These are phyloP conservation scores for Paracamarosporium sp. DNA, from an alignment of 2,329 filamentous ascomycete genomes.

Conservation along the genomic window DNA sequence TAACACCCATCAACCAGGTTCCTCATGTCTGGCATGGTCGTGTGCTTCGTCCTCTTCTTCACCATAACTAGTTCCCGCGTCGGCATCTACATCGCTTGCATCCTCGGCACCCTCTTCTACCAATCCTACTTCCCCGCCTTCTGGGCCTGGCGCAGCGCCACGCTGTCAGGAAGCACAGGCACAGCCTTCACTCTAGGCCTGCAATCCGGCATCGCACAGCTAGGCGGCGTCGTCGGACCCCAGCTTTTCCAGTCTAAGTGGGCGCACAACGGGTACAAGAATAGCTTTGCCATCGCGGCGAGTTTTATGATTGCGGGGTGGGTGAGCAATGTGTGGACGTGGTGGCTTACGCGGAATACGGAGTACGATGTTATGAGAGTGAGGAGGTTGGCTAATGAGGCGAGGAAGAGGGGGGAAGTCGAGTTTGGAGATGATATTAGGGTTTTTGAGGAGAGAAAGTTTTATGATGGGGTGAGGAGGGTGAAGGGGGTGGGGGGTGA, in stretches of 20 bases:
- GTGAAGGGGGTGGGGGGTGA: constrained; percentile 1
- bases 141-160: constrained; percentile 21
- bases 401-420: constrained; percentile 21
- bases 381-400: constrained; percentile 21
- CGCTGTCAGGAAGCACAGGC: constrained; percentile 48
- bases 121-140: constrained; percentile 45
- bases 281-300: constrained; percentile 47
- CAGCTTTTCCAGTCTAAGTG: constrained; percentile 54
- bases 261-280: constrained; percentile 51
- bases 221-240: constrained; percentile 55
- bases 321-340: constrained; percentile 49
- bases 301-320: constrained; percentile 44
- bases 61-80: constrained; percentile 36
- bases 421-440: constrained; percentile 23
- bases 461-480: constrained; percentile 16
- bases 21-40: constrained; percentile 48
- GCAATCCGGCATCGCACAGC: constrained; percentile 52
- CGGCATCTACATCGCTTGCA: constrained; percentile 53
- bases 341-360: constrained; percentile 51
- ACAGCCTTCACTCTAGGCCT: constrained; percentile 55
- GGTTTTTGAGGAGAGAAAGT: constrained; percentile 24
- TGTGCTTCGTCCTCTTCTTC: constrained; percentile 54
- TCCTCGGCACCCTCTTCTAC: constrained; percentile 55
- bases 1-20: constrained; percentile 19
- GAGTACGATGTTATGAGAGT: constrained; percentile 48